phyloP scores from a whole-genome alignment of 176 grass and related monocot species.

The Zea mays region Zm-B73-REFERENCE-NAM-5.0 NC_050096.1:60592501-60593000 shows the following conservation, averaged over 20 bases:
- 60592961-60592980: neutral
- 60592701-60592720: no score
- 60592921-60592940: neutral
- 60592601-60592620: no score
- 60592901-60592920: neutral
- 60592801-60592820: neutral
- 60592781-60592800: neutral
- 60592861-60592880: conserved; percentile 13
- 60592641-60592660: no score
- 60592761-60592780: neutral
- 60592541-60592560: no score
- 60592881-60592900: conserved; percentile 22
- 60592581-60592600: no score
- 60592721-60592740: neutral
- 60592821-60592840: neutral
- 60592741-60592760: neutral
- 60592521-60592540: no score
- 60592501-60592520: no score
- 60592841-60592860: neutral
- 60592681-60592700: no score
- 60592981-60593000: neutral
- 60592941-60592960: conserved; percentile 7
- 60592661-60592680: no score
- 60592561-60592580: no score
- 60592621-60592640: no score